These are phyloP conservation scores for Ceratocystis diversiconidia DNA, from an alignment of 2,329 filamentous ascomycete species.

Conservation along the genomic window DNA sequence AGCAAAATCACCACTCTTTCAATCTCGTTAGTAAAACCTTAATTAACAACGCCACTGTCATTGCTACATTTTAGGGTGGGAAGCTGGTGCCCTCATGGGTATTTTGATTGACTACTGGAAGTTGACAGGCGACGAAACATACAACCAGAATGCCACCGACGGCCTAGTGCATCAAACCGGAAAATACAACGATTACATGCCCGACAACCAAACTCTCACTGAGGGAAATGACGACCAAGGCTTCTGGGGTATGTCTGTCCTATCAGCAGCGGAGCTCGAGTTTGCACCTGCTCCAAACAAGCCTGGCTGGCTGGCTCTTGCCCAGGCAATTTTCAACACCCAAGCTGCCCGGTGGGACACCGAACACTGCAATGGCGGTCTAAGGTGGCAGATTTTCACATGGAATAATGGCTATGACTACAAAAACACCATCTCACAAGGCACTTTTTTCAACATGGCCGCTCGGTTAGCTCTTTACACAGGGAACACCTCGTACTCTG, in stretches of 20 bases:
- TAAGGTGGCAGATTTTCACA: conserved; percentile 73
- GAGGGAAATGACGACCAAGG: conserved; percentile 64
- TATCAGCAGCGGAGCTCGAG: conserved; percentile 55
- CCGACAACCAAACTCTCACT: conserved; percentile 52
- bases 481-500: conserved; percentile 57
- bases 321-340: conserved; percentile 68
- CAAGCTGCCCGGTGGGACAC: conserved; percentile 61
- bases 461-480: conserved; percentile 65
- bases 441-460: conserved; percentile 47
- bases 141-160: conserved; percentile 52
- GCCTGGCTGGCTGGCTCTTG: conserved; percentile 57
- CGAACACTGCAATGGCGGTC: conserved; percentile 54
- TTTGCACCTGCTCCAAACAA: conserved; percentile 44
- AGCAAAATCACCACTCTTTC: neutral
- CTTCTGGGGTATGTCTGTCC: conserved; percentile 58
- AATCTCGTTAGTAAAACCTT: neutral
- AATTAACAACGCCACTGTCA: conserved; percentile 23
- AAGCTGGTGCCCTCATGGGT: conserved; percentile 57
- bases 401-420: conserved; percentile 74
- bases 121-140: conserved; percentile 59
- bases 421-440: conserved; percentile 53
- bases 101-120: conserved; percentile 73
- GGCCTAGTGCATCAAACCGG: conserved; percentile 65
- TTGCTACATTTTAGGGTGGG: conserved; percentile 44
- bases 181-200: conserved; percentile 61